These are phyloP conservation scores for Cyphellophora attinorum DNA, from an alignment of 2,329 filamentous ascomycete species.

Conservation along the genomic window DNA sequence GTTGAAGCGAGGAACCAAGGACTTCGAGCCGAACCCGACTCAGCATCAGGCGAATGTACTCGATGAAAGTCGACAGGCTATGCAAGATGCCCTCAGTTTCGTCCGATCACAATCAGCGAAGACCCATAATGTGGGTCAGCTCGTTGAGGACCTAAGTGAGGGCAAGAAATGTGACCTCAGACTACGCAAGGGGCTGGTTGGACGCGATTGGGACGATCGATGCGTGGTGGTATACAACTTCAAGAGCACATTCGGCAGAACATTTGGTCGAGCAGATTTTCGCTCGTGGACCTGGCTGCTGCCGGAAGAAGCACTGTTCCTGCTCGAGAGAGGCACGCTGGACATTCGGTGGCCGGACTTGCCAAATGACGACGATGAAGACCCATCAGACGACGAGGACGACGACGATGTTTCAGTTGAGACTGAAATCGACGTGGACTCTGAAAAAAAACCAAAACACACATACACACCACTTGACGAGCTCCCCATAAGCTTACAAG, in stretches of 20 bases:
- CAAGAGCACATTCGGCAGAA: constrained; percentile 63
- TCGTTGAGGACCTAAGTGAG: constrained; percentile 31
- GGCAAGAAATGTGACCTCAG: constrained; percentile 4
- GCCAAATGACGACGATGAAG: constrained; percentile 21
- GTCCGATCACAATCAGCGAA: constrained; percentile 65
- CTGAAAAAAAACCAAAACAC: constrained; percentile 12
- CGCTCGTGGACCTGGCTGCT: constrained; percentile 68
- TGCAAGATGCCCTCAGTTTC: constrained; percentile 77
- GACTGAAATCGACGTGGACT: constrained; percentile 6
- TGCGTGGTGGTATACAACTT: constrained; percentile 59
- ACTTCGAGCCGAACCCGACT: constrained; percentile 91
- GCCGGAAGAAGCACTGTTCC: constrained; percentile 82
- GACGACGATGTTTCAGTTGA: constrained; percentile 5
- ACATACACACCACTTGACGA: constrained; percentile 31
- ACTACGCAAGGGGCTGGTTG: neutral
- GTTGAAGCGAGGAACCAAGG: constrained; percentile 89
- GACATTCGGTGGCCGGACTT: constrained; percentile 72
- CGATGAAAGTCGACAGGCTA: constrained; percentile 70
- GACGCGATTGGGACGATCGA: constrained; percentile 15
- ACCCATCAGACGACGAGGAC: constrained; percentile 11
- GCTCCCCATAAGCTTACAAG: constrained; percentile 82
- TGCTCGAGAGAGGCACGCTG: constrained; percentile 77
- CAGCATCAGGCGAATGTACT: constrained; percentile 68
- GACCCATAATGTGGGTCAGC: constrained; percentile 60
- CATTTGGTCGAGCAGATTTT: constrained; percentile 62